phyloP scores from a whole-genome alignment of 345 rosid species.

The Lenwebbia sp. region DNA sequence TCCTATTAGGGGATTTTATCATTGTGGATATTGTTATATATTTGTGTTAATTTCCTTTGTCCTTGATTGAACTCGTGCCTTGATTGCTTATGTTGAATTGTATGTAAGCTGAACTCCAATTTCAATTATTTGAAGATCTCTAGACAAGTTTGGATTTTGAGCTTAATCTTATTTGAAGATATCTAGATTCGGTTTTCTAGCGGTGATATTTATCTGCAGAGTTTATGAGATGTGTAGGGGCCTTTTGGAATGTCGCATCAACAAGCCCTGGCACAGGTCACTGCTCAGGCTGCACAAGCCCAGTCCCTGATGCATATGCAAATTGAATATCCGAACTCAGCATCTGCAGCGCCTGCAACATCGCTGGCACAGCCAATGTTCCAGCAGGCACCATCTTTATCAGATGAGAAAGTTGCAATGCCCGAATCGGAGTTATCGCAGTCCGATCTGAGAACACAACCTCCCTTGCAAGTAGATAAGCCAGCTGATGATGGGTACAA shows the following conservation, averaged over 20 bases:
- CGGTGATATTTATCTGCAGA: neutral
- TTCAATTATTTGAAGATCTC: neutral
- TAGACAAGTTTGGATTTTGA: neutral
- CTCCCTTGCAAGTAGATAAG: constrained; percentile 37
- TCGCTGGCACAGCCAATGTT: constrained; percentile 7
- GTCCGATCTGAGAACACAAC: constrained; percentile 33
- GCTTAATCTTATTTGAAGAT: neutral
- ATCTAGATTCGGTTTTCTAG: neutral
- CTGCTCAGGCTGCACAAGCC: constrained; percentile 66
- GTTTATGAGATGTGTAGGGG: constrained; percentile 30
- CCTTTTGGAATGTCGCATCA: constrained; percentile 74
- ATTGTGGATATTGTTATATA: neutral
- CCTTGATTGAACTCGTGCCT: neutral
- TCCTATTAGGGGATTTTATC: neutral
- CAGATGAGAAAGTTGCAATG: neutral
- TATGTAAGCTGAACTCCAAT: neutral
- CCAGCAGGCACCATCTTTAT: constrained; percentile 11
- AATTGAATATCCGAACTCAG: constrained; percentile 16
- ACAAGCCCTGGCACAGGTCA: constrained; percentile 75
- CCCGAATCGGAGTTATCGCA: constrained; percentile 28
- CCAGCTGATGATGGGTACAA: constrained; percentile 69
- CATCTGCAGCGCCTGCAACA: neutral
- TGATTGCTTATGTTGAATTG: neutral
- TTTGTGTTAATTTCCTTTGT: neutral
- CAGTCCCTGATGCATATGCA: constrained; percentile 20